These are phyloP conservation scores for Withania somnifera DNA, from an alignment of 305 asterid genomes.

Conservation along the genomic window DNA sequence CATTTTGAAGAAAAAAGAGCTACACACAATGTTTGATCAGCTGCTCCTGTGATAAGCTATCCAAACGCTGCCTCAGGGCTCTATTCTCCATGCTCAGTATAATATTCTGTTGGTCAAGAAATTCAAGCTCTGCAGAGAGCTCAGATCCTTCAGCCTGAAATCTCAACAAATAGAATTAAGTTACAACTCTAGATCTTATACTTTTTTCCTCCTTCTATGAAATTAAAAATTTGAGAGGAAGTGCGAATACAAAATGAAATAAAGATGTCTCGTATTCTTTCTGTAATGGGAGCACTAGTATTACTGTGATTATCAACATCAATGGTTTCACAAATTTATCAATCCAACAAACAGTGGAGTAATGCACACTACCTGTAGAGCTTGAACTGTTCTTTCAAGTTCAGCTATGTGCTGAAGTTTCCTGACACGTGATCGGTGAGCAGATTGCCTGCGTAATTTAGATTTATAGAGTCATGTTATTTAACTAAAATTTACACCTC, in stretches of 20 bases:
- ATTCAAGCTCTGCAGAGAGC: constrained; percentile 62
- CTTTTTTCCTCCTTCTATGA: neutral
- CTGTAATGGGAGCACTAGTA: neutral
- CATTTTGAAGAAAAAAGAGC: neutral
- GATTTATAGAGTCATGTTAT: neutral
- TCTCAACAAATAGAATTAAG: neutral
- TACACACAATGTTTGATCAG: constrained; percentile 57
- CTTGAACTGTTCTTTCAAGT: constrained; percentile 69
- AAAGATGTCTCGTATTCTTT: neutral
- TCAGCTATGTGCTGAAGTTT: constrained; percentile 84
- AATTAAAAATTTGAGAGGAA: neutral
- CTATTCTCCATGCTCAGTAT: constrained; percentile 71
- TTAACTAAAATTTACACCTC: neutral
- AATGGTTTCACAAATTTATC: too few species aligned
- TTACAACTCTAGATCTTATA: neutral
- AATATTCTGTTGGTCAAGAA: constrained; percentile 71
- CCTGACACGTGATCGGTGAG: constrained; percentile 84
- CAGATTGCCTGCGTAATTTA: constrained; percentile 46
- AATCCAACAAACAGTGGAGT: too few species aligned
- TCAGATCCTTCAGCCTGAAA: constrained; percentile 57
- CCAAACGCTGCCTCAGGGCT: constrained; percentile 72
- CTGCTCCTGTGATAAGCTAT: constrained; percentile 64
- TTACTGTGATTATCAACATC: too few species aligned
- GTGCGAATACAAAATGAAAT: neutral
- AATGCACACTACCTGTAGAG: constrained; percentile 36